phyloP scores from a whole-genome alignment of 768 basidiomycete species.

The Paxillus ammoniavirescens region DNA sequence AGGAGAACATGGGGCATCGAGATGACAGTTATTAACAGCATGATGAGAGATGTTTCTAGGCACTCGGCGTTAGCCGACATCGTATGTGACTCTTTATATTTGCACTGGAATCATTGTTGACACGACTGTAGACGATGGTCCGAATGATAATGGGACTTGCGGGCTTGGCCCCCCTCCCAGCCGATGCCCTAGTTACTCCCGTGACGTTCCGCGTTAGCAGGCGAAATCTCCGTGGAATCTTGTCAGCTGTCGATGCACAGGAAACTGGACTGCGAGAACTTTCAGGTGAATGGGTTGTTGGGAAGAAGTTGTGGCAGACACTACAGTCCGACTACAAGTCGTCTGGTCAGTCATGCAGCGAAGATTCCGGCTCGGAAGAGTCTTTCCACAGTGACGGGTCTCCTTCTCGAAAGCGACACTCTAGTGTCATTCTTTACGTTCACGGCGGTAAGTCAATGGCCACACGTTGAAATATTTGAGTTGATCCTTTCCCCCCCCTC shows the following conservation, averaged over 20 bases:
- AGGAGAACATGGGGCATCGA: conserved; percentile 92
- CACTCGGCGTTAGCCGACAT: conserved; percentile 86
- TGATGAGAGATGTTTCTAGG: conserved; percentile 80
- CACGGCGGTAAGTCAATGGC: conserved; percentile 70
- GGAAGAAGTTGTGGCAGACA: conserved; percentile 83
- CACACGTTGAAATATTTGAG: background rate
- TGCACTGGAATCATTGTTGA: conserved; percentile 1
- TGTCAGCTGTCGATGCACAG: conserved; percentile 66
- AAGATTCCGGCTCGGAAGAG: conserved; percentile 15
- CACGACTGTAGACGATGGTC: conserved; percentile 39
- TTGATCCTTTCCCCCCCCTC: conserved; percentile 4
- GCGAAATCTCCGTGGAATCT: conserved; percentile 75
- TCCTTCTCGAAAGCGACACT: conserved; percentile 44
- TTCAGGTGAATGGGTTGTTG: conserved; percentile 96
- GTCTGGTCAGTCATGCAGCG: conserved; percentile 28
- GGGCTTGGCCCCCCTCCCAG: conserved; percentile 81
- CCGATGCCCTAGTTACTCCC: conserved; percentile 92
- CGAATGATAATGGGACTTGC: conserved; percentile 73
- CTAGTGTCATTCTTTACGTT: conserved; percentile 87
- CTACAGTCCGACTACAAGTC: conserved; percentile 81
- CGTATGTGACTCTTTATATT: conserved; percentile 38
- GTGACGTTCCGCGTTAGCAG: conserved; percentile 83
- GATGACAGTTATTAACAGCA: conserved; percentile 84
- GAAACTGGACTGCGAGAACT: conserved; percentile 82
- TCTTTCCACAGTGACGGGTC: conserved; percentile 13